Evolutionary conservation across 2,329 filamentous ascomycete species (phyloP).

Genomic region (Aspergillus sp.): DNA sequence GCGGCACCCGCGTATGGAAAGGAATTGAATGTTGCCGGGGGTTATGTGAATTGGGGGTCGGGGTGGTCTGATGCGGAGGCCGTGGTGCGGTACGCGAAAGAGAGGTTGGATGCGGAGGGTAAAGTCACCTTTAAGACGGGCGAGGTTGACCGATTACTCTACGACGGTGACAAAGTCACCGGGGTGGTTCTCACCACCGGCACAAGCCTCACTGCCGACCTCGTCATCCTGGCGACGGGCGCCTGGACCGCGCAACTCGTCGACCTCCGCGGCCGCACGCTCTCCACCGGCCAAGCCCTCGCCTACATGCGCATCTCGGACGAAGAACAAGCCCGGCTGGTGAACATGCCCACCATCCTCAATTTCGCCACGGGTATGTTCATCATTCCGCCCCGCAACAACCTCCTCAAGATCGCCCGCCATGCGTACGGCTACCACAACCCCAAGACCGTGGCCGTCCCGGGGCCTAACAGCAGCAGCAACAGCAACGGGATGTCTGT

Average conservation of each 20-base stretch:
- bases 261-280: conserved; percentile 65
- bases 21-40: conserved; percentile 29
- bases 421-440: conserved; percentile 61
- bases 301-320: conserved; percentile 67
- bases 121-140: conserved; percentile 30
- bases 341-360: conserved; percentile 56
- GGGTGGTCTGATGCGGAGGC: conserved; percentile 40
- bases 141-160: conserved; percentile 29
- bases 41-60: conserved; percentile 41
- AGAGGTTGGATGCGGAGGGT: conserved; percentile 27
- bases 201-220: conserved; percentile 51
- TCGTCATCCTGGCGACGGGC: conserved; percentile 74
- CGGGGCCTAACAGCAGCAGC: conserved; percentile 5
- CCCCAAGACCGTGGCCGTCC: conserved; percentile 26
- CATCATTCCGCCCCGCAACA: conserved; percentile 46
- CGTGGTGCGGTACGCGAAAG: conserved; percentile 32
- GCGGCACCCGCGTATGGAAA: conserved; percentile 29
- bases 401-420: conserved; percentile 60
- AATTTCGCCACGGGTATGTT: conserved; percentile 46
- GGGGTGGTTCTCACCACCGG: conserved; percentile 48
- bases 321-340: conserved; percentile 59
- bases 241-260: conserved; percentile 77
- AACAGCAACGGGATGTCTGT: conserved; percentile 22
- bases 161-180: conserved; percentile 18
- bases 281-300: conserved; percentile 74